A percentile compares a stretch with the other conserved stretches of the same genome.
Evolutionary conservation across 176 grass and related monocot genomes (phyloP).

Genomic region (Canna indica): DNA sequence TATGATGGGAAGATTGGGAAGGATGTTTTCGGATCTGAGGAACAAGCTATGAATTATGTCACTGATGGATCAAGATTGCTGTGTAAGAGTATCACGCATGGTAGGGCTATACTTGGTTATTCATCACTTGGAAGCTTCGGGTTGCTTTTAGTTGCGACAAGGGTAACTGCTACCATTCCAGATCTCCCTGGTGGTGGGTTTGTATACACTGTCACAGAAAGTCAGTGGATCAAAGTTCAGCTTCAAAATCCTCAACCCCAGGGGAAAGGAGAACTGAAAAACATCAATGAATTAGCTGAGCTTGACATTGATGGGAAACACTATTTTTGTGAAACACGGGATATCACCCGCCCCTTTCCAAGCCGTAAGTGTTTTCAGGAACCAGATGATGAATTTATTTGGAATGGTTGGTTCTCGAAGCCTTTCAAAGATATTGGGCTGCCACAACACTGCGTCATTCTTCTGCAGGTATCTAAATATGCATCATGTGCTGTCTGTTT

Average conservation of each 20-base stretch:
- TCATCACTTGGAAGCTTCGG: slow-evolving; percentile 49
- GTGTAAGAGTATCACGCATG: slow-evolving; percentile 55
- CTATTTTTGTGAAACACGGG: slow-evolving; percentile 94
- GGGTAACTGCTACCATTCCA: slow-evolving; percentile 42
- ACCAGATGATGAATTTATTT: slow-evolving; percentile 86
- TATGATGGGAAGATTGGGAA: slow-evolving; percentile 49
- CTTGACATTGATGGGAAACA: slow-evolving; percentile 96
- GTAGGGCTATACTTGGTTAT: slow-evolving; percentile 70
- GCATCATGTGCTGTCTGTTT: background rate
- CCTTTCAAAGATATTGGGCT: slow-evolving; percentile 84
- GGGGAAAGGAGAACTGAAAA: slow-evolving; percentile 72
- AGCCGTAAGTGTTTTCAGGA: slow-evolving; percentile 42
- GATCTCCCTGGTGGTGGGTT: slow-evolving; percentile 72
- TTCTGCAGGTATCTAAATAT: slow-evolving; percentile 45
- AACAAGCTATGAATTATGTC: slow-evolving; percentile 66
- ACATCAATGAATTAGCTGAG: slow-evolving; percentile 60
- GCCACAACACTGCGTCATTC: slow-evolving; percentile 68
- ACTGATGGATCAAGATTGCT: slow-evolving; percentile 63
- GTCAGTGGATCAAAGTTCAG: slow-evolving; percentile 80
- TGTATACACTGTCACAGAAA: slow-evolving; percentile 62
- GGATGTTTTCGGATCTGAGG: slow-evolving; percentile 62
- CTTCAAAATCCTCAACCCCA: slow-evolving; percentile 75
- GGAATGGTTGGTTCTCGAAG: slow-evolving; percentile 91
- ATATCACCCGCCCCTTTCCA: slow-evolving; percentile 81
- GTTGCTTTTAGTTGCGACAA: slow-evolving; percentile 75